A percentile compares a stretch with the other conserved stretches of the same genome.
phyloP scores from a whole-genome alignment of 371 early-diverging fungal species.

The Actinomucor elegans region DNA sequence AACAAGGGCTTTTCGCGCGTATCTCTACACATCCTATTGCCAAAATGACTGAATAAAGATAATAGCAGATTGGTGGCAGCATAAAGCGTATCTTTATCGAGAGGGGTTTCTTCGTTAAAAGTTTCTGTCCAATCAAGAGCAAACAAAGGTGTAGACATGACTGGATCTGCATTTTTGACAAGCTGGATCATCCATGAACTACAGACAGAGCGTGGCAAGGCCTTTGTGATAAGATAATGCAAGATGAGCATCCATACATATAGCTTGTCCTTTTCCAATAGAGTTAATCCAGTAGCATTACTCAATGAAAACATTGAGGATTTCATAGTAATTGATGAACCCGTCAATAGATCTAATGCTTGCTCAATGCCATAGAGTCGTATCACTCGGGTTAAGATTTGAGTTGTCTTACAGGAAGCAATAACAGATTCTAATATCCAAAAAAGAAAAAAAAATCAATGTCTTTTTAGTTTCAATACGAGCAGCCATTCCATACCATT shows the following conservation, averaged over 20 bases:
- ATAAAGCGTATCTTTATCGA: conserved; percentile 23
- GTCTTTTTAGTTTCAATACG: neutral
- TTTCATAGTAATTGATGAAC: neutral
- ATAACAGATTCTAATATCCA: neutral
- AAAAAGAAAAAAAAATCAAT: neutral
- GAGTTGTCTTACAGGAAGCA: conserved; percentile 21
- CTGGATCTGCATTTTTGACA: conserved; percentile 21
- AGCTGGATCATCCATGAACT: conserved; percentile 25
- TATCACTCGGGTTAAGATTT: conserved; percentile 23
- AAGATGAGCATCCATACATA: conserved; percentile 36
- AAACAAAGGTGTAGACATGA: conserved; percentile 16
- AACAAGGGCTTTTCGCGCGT: conserved; percentile 27
- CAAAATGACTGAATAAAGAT: conserved; percentile 35
- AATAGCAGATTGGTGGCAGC: conserved; percentile 30
- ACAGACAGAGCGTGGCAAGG: conserved; percentile 24
- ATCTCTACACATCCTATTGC: conserved; percentile 23
- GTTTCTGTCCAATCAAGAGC: conserved; percentile 30
- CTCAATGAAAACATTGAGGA: conserved; percentile 20
- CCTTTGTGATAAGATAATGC: conserved; percentile 18
- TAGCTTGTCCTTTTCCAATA: conserved; percentile 30
- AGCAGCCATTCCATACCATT: neutral
- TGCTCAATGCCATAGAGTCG: conserved; percentile 11
- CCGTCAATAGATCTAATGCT: conserved; percentile 13
- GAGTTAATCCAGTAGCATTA: conserved; percentile 8
- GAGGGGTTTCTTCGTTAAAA: conserved; percentile 8